A percentile compares a stretch with the other conserved stretches of the same genome.
These are phyloP conservation scores for Cercis canadensis DNA, from an alignment of 306 rosid species.

Conservation along the genomic window DNA sequence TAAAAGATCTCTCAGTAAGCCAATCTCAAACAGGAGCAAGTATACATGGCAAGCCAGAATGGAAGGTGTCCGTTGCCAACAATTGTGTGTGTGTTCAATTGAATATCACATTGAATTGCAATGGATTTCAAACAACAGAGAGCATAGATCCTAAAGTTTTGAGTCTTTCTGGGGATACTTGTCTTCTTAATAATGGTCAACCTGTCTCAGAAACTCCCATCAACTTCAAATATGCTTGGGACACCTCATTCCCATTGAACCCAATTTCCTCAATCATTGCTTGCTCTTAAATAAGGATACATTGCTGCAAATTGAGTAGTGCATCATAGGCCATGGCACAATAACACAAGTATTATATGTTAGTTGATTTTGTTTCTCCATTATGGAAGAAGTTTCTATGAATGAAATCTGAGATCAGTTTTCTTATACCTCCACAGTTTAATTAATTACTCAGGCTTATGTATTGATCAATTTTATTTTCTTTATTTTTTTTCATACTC, in stretches of 20 bases:
- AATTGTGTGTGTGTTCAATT: constrained; percentile 28
- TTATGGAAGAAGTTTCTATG: no score
- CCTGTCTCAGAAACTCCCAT: not conserved
- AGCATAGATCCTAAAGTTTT: constrained; percentile 33
- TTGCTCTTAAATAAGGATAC: constrained; percentile 30
- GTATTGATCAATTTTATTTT: no score
- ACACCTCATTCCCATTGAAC: constrained; percentile 10
- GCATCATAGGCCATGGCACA: no score
- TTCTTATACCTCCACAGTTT: no score
- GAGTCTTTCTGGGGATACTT: not conserved
- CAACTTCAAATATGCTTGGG: constrained; percentile 24
- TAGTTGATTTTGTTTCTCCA: no score
- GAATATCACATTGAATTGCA: constrained; percentile 18
- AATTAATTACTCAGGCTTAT: no score
- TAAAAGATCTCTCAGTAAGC: not conserved
- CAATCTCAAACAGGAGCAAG: constrained; percentile 28
- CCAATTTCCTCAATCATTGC: not conserved
- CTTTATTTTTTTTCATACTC: no score
- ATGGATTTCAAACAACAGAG: constrained; percentile 31
- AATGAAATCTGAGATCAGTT: no score
- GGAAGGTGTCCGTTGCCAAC: constrained; percentile 34
- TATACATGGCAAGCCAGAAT: constrained; percentile 32
- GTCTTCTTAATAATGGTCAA: constrained; percentile 43
- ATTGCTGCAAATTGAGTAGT: no score
- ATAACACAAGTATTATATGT: no score